Conservation (phyloP, 2,329 filamentous ascomycete genomes). For the Eutypa lata region DNA sequence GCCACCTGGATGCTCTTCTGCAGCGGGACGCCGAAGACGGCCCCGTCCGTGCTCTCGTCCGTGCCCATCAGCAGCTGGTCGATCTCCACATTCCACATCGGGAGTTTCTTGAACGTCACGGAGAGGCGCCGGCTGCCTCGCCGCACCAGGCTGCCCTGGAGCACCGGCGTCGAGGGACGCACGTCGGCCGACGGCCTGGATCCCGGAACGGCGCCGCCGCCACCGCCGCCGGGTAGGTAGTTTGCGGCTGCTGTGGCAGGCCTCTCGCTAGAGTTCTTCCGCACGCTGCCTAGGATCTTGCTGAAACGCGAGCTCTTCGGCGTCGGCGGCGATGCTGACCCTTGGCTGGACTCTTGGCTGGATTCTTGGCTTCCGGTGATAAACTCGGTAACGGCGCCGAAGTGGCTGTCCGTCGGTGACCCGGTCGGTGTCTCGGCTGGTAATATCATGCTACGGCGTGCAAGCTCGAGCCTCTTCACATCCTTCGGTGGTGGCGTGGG, state of each 20-base stretch:
- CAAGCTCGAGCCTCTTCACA: slow-evolving; percentile 23
- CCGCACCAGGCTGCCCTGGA: slow-evolving; percentile 27
- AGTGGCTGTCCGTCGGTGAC: slow-evolving; percentile 13
- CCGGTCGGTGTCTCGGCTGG: background rate
- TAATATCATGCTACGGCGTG: slow-evolving; percentile 21
- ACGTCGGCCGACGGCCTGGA: slow-evolving; percentile 10
- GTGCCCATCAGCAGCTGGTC: background rate
- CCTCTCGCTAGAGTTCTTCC: background rate
- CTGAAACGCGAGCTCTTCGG: slow-evolving; percentile 1
- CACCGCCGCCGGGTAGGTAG: slow-evolving; percentile 4
- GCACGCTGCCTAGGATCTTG: background rate
- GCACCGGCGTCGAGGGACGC: slow-evolving; percentile 21
- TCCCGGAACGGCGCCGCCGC: slow-evolving; percentile 14
- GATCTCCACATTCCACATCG: slow-evolving; percentile 28
- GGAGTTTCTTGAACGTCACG: slow-evolving; percentile 29
- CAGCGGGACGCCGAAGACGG: slow-evolving; percentile 39
- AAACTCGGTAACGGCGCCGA: slow-evolving; percentile 24
- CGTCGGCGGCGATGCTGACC: background rate
- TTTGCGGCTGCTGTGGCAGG: background rate
- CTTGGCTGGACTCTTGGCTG: too few relatives aligned
- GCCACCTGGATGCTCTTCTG: slow-evolving; percentile 38
- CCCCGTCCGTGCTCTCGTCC: too few relatives aligned
- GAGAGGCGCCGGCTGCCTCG: slow-evolving; percentile 28
- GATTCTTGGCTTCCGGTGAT: slow-evolving; percentile 8
- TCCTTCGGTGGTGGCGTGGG: slow-evolving; percentile 32